A percentile compares a stretch with the other conserved stretches of the same genome.
Evolutionary conservation across 2,329 filamentous ascomycete genomes (phyloP).

Genomic region (Paecilomyces formosus): DNA sequence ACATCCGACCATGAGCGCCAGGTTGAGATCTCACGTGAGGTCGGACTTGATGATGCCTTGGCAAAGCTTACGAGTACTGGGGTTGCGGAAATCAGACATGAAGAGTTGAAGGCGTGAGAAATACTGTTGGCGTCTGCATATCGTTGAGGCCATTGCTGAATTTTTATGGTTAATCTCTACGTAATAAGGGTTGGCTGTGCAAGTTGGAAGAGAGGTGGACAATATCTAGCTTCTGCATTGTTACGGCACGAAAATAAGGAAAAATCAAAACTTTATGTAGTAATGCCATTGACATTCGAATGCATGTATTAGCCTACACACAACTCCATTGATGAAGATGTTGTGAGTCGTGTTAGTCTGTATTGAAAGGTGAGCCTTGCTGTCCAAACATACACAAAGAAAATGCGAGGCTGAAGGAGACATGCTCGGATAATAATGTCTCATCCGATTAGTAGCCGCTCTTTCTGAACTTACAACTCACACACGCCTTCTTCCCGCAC

Average conservation of each 20-base stretch:
- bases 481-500: constrained; percentile 21
- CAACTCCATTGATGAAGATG: neutral
- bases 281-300: neutral
- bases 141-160: neutral
- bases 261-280: neutral
- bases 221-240: neutral
- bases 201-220: neutral
- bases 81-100: neutral
- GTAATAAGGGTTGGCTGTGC: neutral
- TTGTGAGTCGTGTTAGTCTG: too few relatives aligned
- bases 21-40: constrained; percentile 61
- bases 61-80: constrained; percentile 1
- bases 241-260: neutral
- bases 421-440: neutral
- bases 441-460: neutral
- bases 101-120: neutral
- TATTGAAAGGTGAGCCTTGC: too few relatives aligned
- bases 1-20: constrained; percentile 62
- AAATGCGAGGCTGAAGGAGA: neutral
- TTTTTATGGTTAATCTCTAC: neutral
- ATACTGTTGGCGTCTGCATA: neutral
- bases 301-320: neutral
- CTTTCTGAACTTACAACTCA: constrained; percentile 25
- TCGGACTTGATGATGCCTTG: constrained; percentile 46
- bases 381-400: neutral